Conservation (phyloP, 345 rosid genomes). For the Combretum micranthum region DNA sequence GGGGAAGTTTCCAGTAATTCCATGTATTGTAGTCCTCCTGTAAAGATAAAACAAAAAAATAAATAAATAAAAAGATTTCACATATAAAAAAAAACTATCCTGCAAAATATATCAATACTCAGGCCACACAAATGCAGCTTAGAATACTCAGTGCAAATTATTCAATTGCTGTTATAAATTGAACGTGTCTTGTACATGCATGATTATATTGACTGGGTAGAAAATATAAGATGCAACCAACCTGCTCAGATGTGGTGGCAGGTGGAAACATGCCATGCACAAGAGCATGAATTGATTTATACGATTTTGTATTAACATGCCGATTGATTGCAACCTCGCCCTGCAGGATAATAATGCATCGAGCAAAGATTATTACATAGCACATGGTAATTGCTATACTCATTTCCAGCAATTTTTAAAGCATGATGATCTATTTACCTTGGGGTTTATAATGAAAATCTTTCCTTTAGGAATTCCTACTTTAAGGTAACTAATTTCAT, state of each 20-base stretch:
- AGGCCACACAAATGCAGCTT: not conserved
- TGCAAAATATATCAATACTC: not conserved
- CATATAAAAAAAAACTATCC: slow-evolving; percentile 6
- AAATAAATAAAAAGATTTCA: not conserved
- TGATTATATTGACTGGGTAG: too few species aligned
- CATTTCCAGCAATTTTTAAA: not conserved
- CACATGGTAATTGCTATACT: not conserved
- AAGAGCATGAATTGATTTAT: slow-evolving; percentile 68
- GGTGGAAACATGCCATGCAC: slow-evolving; percentile 90
- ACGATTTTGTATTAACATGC: slow-evolving; percentile 76
- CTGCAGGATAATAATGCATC: slow-evolving; percentile 34
- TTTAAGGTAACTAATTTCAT: slow-evolving; percentile 93
- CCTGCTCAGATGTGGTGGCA: slow-evolving; percentile 60
- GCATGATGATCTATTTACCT: slow-evolving; percentile 39
- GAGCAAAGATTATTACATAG: not conserved
- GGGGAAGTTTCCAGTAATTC: slow-evolving; percentile 91
- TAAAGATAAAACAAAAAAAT: slow-evolving; percentile 2
- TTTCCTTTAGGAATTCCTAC: slow-evolving; percentile 97
- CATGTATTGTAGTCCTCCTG: slow-evolving; percentile 93
- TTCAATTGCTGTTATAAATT: too few species aligned
- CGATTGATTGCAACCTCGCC: slow-evolving; percentile 88
- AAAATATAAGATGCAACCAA: slow-evolving; percentile 7
- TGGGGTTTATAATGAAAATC: slow-evolving; percentile 89
- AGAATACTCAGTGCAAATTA: not conserved
- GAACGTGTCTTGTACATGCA: too few species aligned